Evolutionary conservation across 495 filamentous ascomycete genomes (phyloP).

Genomic region (Penicillium manginii): DNA sequence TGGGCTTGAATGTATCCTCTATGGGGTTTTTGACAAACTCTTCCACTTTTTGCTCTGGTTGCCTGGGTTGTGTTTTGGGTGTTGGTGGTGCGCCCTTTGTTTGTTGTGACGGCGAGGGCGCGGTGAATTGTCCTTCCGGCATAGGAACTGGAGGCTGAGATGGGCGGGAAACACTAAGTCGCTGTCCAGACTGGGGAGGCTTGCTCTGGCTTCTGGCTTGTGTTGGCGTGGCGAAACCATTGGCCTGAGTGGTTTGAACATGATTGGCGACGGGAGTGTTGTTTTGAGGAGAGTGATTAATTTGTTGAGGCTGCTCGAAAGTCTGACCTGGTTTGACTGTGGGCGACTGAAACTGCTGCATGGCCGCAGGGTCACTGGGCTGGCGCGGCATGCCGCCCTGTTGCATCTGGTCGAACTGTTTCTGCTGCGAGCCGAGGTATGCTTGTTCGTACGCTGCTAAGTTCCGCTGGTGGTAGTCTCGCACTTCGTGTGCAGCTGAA

Average conservation of each 20-base stretch:
- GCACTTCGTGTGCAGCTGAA: conserved; percentile 67
- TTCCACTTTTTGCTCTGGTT: conserved; percentile 47
- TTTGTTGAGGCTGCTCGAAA: conserved; percentile 40
- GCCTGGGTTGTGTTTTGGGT: conserved; percentile 48
- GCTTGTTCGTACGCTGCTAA: conserved; percentile 73
- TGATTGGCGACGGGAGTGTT: conserved; percentile 37
- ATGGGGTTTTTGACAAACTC: conserved; percentile 51
- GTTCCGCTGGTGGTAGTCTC: conserved; percentile 72
- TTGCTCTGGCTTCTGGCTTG: conserved; percentile 45
- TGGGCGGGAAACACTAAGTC: conserved; percentile 41
- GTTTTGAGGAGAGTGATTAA: conserved; percentile 43
- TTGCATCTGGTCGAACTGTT: conserved; percentile 58
- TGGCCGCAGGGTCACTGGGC: conserved; percentile 37
- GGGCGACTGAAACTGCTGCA: conserved; percentile 45
- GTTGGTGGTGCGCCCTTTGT: conserved; percentile 40
- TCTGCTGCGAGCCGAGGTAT: conserved; percentile 63
- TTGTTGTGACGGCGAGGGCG: conserved; percentile 40
- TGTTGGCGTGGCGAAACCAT: conserved; percentile 50
- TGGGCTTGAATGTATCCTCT: conserved; percentile 58
- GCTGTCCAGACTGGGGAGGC: conserved; percentile 41
- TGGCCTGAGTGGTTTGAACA: conserved; percentile 34
- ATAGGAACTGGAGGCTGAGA: conserved; percentile 41
- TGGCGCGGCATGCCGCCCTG: conserved; percentile 38
- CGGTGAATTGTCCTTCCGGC: conserved; percentile 38
- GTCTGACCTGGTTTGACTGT: conserved; percentile 35